Evolutionary conservation across 495 filamentous ascomycete genomes (phyloP).

Genomic region (Penicillium mononematosum): DNA sequence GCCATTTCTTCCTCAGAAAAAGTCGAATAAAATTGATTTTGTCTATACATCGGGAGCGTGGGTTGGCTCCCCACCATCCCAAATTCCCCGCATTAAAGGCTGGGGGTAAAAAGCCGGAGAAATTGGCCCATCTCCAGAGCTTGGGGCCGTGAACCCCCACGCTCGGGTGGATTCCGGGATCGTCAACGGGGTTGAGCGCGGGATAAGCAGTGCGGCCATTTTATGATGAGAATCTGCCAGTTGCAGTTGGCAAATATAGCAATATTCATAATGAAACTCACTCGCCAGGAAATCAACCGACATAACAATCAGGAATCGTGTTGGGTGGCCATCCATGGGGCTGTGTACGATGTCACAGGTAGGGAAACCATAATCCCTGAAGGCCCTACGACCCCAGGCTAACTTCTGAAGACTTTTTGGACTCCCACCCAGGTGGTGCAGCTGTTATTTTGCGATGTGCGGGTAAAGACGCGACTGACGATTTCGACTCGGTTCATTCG

Average conservation of each 20-base stretch:
- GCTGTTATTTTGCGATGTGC: constrained; percentile 82
- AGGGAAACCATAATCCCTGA: background rate
- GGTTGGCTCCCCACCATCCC: too few relatives aligned
- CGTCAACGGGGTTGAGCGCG: background rate
- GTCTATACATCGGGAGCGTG: too few relatives aligned
- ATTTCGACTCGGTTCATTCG: constrained; percentile 80
- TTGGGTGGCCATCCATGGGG: constrained; percentile 77
- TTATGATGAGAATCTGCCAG: background rate
- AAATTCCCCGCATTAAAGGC: too few relatives aligned
- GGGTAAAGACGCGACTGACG: constrained; percentile 81
- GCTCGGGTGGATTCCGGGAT: background rate
- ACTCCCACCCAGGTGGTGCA: constrained; percentile 74
- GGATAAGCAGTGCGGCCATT: background rate
- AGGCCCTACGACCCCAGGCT: background rate
- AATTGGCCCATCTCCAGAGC: background rate
- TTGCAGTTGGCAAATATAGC: background rate
- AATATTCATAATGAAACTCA: constrained; percentile 19
- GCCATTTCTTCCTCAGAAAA: too few relatives aligned
- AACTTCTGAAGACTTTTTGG: constrained; percentile 29
- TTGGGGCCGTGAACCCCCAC: constrained; percentile 1
- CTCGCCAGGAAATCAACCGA: constrained; percentile 57
- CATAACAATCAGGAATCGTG: constrained; percentile 69
- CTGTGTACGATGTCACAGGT: constrained; percentile 79
- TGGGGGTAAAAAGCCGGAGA: too few relatives aligned
- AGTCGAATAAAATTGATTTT: too few relatives aligned